A percentile compares a stretch with the other conserved stretches of the same genome.
phyloP scores from a whole-genome alignment of 495 filamentous ascomycete genomes.

The Penicillium cinerascens region DNA sequence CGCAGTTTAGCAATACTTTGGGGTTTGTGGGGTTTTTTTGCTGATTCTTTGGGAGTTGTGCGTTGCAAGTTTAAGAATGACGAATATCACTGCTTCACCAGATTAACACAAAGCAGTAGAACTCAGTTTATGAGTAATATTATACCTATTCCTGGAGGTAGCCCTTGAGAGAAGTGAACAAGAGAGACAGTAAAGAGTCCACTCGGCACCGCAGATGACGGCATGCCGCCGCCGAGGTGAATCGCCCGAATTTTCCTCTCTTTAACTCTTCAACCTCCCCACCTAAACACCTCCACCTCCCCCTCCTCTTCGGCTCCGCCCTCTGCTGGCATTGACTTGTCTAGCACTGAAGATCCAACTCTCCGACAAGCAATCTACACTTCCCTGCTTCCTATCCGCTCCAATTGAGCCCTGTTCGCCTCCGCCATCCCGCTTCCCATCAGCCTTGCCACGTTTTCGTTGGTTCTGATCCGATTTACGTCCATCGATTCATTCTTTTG shows the following conservation, averaged over 20 bases:
- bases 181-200: background rate
- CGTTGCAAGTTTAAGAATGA: background rate
- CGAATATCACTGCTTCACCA: background rate
- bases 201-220: constrained; percentile 17
- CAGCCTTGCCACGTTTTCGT: constrained; percentile 9
- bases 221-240: constrained; percentile 27
- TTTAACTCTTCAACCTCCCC: constrained; percentile 33
- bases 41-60: background rate
- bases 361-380: constrained; percentile 10
- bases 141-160: too few species aligned
- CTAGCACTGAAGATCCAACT: constrained; percentile 38
- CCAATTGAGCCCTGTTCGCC: constrained; percentile 19
- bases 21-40: background rate
- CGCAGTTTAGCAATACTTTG: constrained; percentile 3
- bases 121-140: too few species aligned
- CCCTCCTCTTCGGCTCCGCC: constrained; percentile 30
- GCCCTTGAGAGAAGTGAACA: too few species aligned
- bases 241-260: constrained; percentile 30
- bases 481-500: background rate
- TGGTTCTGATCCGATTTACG: background rate
- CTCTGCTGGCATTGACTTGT: constrained; percentile 55
- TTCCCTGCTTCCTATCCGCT: constrained; percentile 1
- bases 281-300: constrained; percentile 28
- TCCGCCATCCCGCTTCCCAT: background rate
- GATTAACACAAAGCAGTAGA: background rate